Conservation (phyloP, 139 green algal species). For the Chlamydomonas schloesseri region DNA sequence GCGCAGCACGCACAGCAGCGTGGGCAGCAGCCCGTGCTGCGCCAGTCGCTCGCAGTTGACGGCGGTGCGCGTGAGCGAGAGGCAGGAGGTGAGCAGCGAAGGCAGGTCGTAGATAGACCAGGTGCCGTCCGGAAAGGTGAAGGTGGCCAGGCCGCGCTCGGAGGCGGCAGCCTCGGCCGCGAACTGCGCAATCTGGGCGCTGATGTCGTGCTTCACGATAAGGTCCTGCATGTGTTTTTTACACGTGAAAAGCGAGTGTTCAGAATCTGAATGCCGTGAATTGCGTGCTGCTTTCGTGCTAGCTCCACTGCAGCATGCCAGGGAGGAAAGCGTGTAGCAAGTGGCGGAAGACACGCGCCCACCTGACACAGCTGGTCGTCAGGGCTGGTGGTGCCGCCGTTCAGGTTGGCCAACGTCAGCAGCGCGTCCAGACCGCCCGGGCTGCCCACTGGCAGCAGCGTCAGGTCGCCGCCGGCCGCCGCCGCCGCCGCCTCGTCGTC, state of each 20-base stretch:
- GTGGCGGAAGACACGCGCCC: too few species aligned
- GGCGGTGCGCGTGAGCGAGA: constrained; percentile 18
- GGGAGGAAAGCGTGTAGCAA: too few species aligned
- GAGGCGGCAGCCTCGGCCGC: background rate
- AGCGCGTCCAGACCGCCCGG: constrained; percentile 36
- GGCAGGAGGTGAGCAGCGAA: constrained; percentile 29
- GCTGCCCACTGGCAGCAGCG: constrained; percentile 14
- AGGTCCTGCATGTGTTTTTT: background rate
- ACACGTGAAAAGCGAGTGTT: too few species aligned
- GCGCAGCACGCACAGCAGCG: constrained; percentile 24
- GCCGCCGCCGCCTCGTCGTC: background rate
- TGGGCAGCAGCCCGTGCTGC: constrained; percentile 37
- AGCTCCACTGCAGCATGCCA: too few species aligned
- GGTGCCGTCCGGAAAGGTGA: constrained; percentile 39
- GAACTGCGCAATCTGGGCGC: constrained; percentile 26
- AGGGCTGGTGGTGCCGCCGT: constrained; percentile 18
- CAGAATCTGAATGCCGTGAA: too few species aligned
- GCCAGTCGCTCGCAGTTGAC: constrained; percentile 35
- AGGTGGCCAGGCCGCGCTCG: constrained; percentile 18
- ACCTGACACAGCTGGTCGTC: constrained; percentile 26
- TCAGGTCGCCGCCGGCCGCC: background rate
- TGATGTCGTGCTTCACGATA: constrained; percentile 36
- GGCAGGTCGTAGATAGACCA: constrained; percentile 42
- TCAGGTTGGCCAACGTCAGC: constrained; percentile 36
- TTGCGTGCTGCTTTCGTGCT: too few species aligned